A percentile compares a stretch with the other conserved stretches of the same genome.
Conservation (phyloP, 345 rosid species). For the Aethionema arabicum region DNA sequence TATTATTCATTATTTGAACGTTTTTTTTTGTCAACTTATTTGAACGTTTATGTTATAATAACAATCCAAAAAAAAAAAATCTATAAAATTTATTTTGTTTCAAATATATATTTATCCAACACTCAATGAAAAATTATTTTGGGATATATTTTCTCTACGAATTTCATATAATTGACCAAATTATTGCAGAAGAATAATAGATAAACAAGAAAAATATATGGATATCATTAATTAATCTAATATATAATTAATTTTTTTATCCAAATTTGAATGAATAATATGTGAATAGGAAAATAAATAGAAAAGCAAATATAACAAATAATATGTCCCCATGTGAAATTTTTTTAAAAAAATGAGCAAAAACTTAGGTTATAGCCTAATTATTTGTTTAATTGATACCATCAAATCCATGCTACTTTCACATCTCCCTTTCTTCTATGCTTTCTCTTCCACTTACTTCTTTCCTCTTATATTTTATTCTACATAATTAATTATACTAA, state of each 20-base stretch:
- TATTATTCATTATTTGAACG: too few relatives aligned
- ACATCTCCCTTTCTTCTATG: slow-evolving; percentile 13
- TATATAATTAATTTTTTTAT: too few relatives aligned
- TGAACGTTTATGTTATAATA: too few relatives aligned
- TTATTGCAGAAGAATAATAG: not conserved
- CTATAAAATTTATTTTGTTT: too few relatives aligned
- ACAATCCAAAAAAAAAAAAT: too few relatives aligned
- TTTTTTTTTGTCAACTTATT: too few relatives aligned
- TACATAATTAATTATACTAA: not conserved
- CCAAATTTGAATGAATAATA: not conserved
- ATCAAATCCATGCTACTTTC: slow-evolving; percentile 37
- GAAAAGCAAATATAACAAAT: slow-evolving; percentile 5
- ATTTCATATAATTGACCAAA: not conserved
- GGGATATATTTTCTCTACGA: not conserved
- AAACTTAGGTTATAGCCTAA: slow-evolving; percentile 37
- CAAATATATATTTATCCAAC: too few relatives aligned
- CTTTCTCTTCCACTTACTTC: slow-evolving; percentile 34
- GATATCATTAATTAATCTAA: too few relatives aligned
- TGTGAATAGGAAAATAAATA: not conserved
- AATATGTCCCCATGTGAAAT: slow-evolving; percentile 29
- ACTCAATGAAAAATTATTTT: too few relatives aligned
- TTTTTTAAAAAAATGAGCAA: slow-evolving; percentile 27
- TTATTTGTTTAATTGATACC: slow-evolving; percentile 32
- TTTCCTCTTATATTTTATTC: slow-evolving; percentile 14
- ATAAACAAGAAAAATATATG: too few relatives aligned